Base-by-base conservation (phyloP, 2,329 filamentous ascomycete genomes). In the Monosporascus sp. region DNA sequence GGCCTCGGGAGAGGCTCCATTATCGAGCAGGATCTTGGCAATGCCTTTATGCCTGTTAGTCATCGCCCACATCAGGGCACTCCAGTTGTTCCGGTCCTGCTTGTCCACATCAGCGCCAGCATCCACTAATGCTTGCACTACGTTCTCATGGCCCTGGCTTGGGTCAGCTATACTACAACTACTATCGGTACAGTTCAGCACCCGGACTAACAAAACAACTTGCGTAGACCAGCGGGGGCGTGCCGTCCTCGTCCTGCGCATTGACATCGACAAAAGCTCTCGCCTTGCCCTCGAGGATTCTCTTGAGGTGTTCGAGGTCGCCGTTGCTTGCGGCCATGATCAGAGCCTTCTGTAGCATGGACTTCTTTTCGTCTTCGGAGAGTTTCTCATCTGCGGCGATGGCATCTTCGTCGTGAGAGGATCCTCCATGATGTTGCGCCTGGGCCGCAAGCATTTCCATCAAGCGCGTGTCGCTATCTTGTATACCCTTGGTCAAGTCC, bases 41-140 rank as follows among this genome's bases (percentile, higher is more conserved):
- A 99, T 99, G 47, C 85, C 86, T 72, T 97, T 97, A 72, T 99
- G 94, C 53, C 92, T 79, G 70, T 99, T 99, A 52, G 94, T 99
- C 90, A 97, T 97, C 48, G 94, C 93, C 94, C 94, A 99, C 92
- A 99, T 99, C 56, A 99, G 78, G 15, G 94, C 89, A 64, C 90
- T 97, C 94, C 94, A 99, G 66, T 95, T 88, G 67, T 97, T 97
- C 57, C 87, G 89, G 68, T 99, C 94, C 71, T 97, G 93, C 63
- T 87, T 87, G 72, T 99, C 91, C 50, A 97, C 91, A 63, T 90
- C 83, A 39, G 88, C 93, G 24, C 93, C 92, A 9, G 90, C 90
- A 54, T 90, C 83, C 50, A 99, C 83, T 49, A 99, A 80, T 38
- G 87, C 84, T 54, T 87, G 81, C 24, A 97, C 94, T 4, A 96